A percentile compares a stretch with the other conserved stretches of the same genome.
Evolutionary conservation across 148 eudicot genomes (phyloP).

Genomic region (Oxyria digyna): DNA sequence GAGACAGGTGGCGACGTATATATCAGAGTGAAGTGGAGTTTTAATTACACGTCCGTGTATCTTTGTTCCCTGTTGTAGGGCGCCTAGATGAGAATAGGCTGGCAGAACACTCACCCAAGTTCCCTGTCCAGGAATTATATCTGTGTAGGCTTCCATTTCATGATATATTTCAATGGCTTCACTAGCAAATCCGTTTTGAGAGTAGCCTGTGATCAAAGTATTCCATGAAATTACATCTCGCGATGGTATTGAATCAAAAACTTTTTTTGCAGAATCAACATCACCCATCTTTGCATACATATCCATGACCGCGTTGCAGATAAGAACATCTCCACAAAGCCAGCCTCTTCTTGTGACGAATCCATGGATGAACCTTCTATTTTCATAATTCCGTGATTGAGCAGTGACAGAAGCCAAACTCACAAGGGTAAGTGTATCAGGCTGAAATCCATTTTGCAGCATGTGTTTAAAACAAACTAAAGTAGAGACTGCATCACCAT

Average conservation of each 20-base stretch:
- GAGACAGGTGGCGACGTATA: conserved; percentile 54
- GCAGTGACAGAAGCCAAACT: conserved; percentile 59
- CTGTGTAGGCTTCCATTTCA: conserved; percentile 27
- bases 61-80: conserved; percentile 45
- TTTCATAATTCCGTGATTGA: conserved; percentile 29
- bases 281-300: conserved; percentile 72
- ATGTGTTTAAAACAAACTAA: conserved; percentile 27
- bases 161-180: conserved; percentile 50
- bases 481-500: conserved; percentile 29
- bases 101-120: conserved; percentile 70
- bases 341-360: conserved; percentile 41
- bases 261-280: conserved; percentile 29
- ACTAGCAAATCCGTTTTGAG: conserved; percentile 60
- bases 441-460: conserved; percentile 31
- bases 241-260: conserved; percentile 31
- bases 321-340: conserved; percentile 29
- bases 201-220: conserved; percentile 61
- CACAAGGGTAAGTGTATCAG: conserved; percentile 52
- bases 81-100: conserved; percentile 70
- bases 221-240: conserved; percentile 74
- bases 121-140: conserved; percentile 42
- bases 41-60: conserved; percentile 41
- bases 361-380: conserved; percentile 47
- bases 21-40: conserved; percentile 36
- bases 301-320: conserved; percentile 56